These are phyloP conservation scores for Metschnikowia bowlesiae DNA, from an alignment of 805 yeast genomes.

Conservation along the genomic window DNA sequence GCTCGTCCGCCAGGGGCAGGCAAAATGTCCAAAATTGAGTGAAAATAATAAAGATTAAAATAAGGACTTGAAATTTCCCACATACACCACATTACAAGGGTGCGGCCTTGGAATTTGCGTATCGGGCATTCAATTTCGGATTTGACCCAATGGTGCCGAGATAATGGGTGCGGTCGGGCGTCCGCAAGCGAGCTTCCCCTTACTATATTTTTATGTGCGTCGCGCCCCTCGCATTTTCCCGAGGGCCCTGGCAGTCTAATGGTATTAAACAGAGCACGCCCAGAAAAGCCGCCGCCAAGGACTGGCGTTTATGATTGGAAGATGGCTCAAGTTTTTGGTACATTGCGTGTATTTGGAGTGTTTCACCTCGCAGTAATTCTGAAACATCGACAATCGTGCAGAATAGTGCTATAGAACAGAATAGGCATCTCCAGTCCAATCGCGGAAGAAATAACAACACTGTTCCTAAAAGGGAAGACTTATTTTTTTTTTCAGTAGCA, in stretches of 20 bases:
- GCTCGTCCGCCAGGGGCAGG: not conserved
- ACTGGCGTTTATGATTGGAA: too few relatives aligned
- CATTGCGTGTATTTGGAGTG: not conserved
- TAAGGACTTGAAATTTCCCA: not conserved
- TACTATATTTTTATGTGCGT: constrained; percentile 1
- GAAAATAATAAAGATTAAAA: too few relatives aligned
- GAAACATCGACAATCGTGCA: not conserved
- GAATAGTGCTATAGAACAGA: not conserved
- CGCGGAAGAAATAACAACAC: constrained; percentile 6
- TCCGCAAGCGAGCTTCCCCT: constrained; percentile 1
- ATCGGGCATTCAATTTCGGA: not conserved
- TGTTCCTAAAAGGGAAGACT: constrained; percentile 1
- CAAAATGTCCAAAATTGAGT: not conserved
- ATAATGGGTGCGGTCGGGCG: not conserved
- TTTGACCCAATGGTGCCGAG: not conserved
- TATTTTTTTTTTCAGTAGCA: not conserved
- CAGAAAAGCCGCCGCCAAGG: not conserved
- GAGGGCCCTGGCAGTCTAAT: not conserved
- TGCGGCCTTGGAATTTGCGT: not conserved
- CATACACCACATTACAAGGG: not conserved
- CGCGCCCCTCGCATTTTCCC: constrained; percentile 2
- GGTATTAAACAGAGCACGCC: not conserved
- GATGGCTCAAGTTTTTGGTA: not conserved
- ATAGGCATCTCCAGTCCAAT: constrained; percentile 1
- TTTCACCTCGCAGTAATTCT: not conserved